Conservation (phyloP, 2,329 filamentous ascomycete species). For the Alternaria metachromatica region DNA sequence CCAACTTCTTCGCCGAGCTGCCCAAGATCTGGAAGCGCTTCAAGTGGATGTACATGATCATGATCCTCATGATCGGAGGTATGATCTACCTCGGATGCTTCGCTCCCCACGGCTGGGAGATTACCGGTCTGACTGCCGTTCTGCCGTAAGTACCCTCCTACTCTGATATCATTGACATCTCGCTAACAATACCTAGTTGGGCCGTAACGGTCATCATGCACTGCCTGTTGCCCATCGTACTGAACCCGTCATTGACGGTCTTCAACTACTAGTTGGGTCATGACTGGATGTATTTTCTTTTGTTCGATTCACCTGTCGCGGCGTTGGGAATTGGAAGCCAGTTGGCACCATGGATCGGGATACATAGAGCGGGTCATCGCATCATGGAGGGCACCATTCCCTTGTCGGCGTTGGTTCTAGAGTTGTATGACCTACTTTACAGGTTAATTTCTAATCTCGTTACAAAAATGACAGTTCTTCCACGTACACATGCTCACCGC, state of each 20-base stretch:
- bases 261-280: slow-evolving; percentile 67
- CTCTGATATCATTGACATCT: background rate
- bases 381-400: slow-evolving; percentile 1
- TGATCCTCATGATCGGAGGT: slow-evolving; percentile 64
- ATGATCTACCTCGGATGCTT: slow-evolving; percentile 74
- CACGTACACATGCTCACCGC: background rate
- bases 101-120: slow-evolving; percentile 64
- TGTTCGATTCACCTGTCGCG: background rate
- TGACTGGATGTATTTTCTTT: slow-evolving; percentile 7
- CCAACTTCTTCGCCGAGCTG: slow-evolving; percentile 84
- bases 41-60: slow-evolving; percentile 68
- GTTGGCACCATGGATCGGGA: slow-evolving; percentile 10
- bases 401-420: slow-evolving; percentile 4
- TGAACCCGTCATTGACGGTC: slow-evolving; percentile 78
- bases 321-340: slow-evolving; percentile 15
- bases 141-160: slow-evolving; percentile 57
- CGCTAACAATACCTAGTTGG: slow-evolving; percentile 53
- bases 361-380: slow-evolving; percentile 9
- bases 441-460: slow-evolving; percentile 13
- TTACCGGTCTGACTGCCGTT: slow-evolving; percentile 66
- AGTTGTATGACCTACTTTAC: background rate
- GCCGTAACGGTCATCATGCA: slow-evolving; percentile 69
- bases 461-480: background rate
- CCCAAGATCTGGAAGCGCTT: slow-evolving; percentile 80
- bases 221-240: slow-evolving; percentile 70